Percentiles rank a stretch among this genome's conserved stretches.
phyloP scores from a whole-genome alignment of 2,329 filamentous ascomycete species.

The Plenodomus biglobosus region DNA sequence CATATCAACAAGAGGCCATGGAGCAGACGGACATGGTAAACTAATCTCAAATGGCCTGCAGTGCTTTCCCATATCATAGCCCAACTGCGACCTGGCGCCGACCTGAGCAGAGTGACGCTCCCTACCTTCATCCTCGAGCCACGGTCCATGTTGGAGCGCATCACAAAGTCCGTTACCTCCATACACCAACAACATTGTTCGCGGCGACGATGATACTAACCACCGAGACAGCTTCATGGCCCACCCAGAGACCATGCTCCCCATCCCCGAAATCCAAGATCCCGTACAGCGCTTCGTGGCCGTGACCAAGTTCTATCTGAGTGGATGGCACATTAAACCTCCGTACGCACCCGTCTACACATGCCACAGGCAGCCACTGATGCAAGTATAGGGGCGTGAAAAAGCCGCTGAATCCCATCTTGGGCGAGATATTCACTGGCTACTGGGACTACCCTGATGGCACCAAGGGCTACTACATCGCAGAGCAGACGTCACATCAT shows the following conservation, averaged over 20 bases:
- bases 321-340: conserved; percentile 98
- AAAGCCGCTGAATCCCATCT: conserved; percentile 94
- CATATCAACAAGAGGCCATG: not conserved
- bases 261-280: conserved; percentile 84
- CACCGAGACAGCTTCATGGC: conserved; percentile 82
- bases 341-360: conserved; percentile 62
- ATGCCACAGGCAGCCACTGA: conserved; percentile 24
- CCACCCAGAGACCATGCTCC: conserved; percentile 91
- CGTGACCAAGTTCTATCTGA: conserved; percentile 97
- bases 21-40: not conserved
- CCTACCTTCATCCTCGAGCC: conserved; percentile 98
- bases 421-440: conserved; percentile 91
- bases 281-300: conserved; percentile 87
- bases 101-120: conserved; percentile 89
- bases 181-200: too few relatives aligned
- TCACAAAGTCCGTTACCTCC: conserved; percentile 89
- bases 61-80: conserved; percentile 97
- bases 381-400: conserved; percentile 75
- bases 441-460: conserved; percentile 91
- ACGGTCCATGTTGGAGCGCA: conserved; percentile 95
- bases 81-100: conserved; percentile 90
- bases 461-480: conserved; percentile 90
- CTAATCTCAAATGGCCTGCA: conserved; percentile 41
- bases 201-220: conserved; percentile 16
- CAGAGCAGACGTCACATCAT: conserved; percentile 97